These are phyloP conservation scores for Ceratocystis colombiana DNA, from an alignment of 2,329 filamentous ascomycete genomes.

Conservation along the genomic window DNA sequence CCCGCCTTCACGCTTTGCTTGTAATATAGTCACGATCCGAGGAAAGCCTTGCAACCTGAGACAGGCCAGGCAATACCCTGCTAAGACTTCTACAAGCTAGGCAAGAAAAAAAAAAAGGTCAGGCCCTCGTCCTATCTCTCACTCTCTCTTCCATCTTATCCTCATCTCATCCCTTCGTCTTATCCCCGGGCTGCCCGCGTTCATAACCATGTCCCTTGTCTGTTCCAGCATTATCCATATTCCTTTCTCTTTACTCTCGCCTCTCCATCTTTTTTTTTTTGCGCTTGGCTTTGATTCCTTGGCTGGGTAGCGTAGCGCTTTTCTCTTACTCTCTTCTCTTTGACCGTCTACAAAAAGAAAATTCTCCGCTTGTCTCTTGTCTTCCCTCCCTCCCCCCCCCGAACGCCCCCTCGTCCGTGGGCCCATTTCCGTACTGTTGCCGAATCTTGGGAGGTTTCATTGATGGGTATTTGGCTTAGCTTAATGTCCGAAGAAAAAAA, in stretches of 20 bases:
- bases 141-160: neutral
- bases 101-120: neutral
- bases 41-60: neutral
- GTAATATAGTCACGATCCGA: neutral
- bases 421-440: neutral
- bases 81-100: neutral
- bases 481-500: neutral
- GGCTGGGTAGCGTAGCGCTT: neutral
- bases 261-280: neutral
- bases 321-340: neutral
- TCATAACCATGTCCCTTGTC: neutral
- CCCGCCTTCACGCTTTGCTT: neutral
- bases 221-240: neutral
- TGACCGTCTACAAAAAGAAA: neutral
- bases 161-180: slow-evolving; percentile 1
- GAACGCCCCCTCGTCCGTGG: neutral
- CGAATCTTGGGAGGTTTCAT: slow-evolving; percentile 2
- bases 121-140: neutral
- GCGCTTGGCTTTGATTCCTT: neutral
- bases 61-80: neutral
- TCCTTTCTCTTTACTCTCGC: neutral
- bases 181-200: neutral
- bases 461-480: neutral
- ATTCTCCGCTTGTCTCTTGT: neutral
- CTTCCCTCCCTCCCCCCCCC: neutral